phyloP scores from a whole-genome alignment of 192 early-diverging fungal genomes.

The Coemansia sp. region DNA sequence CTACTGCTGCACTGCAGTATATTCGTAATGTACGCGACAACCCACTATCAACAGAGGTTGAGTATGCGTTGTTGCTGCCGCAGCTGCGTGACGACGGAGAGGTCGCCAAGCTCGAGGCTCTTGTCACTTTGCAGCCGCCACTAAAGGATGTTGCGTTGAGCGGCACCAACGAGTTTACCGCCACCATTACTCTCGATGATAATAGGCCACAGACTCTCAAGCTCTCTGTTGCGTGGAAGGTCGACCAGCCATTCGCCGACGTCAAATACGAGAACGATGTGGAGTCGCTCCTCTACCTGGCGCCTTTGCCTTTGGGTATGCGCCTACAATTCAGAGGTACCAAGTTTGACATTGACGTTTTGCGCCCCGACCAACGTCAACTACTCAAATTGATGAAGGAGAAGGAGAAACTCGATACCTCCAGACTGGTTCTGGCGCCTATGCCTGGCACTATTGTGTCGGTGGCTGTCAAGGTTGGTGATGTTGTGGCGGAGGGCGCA shows the following conservation, averaged over 20 bases:
- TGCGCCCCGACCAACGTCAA: slow-evolving; percentile 62
- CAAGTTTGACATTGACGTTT: slow-evolving; percentile 75
- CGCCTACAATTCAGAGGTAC: slow-evolving; percentile 81
- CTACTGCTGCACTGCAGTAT: slow-evolving; percentile 65
- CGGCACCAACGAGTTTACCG: slow-evolving; percentile 34
- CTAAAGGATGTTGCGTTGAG: neutral
- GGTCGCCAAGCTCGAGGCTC: slow-evolving; percentile 29
- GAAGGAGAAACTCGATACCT: slow-evolving; percentile 70
- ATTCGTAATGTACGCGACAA: slow-evolving; percentile 59
- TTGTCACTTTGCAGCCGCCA: neutral
- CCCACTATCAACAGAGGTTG: neutral
- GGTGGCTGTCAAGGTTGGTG: slow-evolving; percentile 77
- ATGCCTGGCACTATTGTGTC: slow-evolving; percentile 93
- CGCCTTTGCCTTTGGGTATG: slow-evolving; percentile 72
- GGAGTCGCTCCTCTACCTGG: slow-evolving; percentile 68
- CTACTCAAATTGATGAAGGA: slow-evolving; percentile 73
- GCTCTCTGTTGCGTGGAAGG: slow-evolving; percentile 61
- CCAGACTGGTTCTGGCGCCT: slow-evolving; percentile 75
- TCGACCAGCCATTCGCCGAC: slow-evolving; percentile 73
- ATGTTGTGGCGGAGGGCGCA: slow-evolving; percentile 76
- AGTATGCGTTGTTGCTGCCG: slow-evolving; percentile 27
- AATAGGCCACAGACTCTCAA: slow-evolving; percentile 22
- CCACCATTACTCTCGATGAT: slow-evolving; percentile 1
- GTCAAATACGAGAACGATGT: neutral
- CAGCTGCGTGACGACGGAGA: slow-evolving; percentile 55